Conservation (phyloP, 768 basidiomycete species). For the Flagelloscypha sp. region DNA sequence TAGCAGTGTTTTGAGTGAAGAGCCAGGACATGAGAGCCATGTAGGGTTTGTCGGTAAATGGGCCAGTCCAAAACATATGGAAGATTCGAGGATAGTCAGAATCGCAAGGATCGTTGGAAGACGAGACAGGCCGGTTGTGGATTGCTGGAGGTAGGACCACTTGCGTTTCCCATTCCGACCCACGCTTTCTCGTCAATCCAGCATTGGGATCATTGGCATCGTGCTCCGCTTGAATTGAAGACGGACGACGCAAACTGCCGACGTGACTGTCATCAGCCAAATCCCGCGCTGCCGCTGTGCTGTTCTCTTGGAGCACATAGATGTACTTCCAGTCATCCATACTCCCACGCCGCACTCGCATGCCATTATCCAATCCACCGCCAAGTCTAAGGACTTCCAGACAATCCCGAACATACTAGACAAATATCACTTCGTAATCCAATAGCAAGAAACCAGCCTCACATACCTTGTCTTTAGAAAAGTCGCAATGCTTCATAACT, state of each 20-base stretch:
- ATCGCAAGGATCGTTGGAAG: constrained; percentile 50
- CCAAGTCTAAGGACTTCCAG: constrained; percentile 83
- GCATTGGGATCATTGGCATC: constrained; percentile 37
- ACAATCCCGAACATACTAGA: constrained; percentile 90
- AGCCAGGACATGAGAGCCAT: constrained; percentile 87
- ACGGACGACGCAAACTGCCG: constrained; percentile 15
- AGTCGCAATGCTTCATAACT: constrained; percentile 81
- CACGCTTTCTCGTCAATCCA: constrained; percentile 50
- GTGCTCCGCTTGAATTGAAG: constrained; percentile 19
- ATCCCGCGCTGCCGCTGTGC: constrained; percentile 20
- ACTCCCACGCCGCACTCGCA: constrained; percentile 62
- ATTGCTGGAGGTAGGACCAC: constrained; percentile 40
- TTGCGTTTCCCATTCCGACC: constrained; percentile 49
- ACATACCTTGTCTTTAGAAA: constrained; percentile 58
- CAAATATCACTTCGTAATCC: too few relatives aligned
- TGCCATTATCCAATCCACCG: constrained; percentile 73
- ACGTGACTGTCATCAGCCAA: constrained; percentile 13
- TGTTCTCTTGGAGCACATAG: constrained; percentile 48
- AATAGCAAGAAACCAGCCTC: background rate
- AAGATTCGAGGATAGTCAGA: constrained; percentile 72
- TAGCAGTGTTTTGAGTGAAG: constrained; percentile 83
- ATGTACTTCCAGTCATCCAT: constrained; percentile 77
- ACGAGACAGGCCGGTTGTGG: constrained; percentile 33
- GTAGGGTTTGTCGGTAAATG: constrained; percentile 96
- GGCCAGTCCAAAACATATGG: constrained; percentile 97